Conservation (phyloP, 202 grass and related monocot species). For the Thinopyrum obtusiflorum region DNA sequence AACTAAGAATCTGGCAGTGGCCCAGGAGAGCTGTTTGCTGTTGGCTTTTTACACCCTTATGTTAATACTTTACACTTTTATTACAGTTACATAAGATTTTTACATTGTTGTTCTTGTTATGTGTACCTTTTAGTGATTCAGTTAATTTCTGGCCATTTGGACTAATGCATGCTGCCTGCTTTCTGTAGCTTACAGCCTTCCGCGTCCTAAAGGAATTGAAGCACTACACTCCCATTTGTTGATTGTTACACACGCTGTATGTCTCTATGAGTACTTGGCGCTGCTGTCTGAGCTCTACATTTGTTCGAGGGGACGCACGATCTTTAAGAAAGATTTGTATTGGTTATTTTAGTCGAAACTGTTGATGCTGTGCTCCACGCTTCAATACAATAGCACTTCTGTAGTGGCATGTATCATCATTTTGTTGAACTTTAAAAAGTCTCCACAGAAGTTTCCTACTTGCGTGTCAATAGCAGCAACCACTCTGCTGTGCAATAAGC, state of each 20-base stretch:
- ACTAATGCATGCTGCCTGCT: not conserved
- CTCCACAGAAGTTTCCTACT: not conserved
- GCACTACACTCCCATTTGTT: not conserved
- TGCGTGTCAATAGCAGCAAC: not conserved
- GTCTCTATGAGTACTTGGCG: not conserved
- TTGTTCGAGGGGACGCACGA: not conserved
- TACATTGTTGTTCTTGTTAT: not conserved
- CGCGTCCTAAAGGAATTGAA: not conserved
- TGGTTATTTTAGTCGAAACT: not conserved
- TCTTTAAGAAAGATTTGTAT: not conserved
- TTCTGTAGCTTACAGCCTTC: conserved; percentile 28
- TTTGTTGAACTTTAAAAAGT: not conserved
- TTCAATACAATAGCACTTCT: conserved; percentile 3
- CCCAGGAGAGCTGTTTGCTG: not conserved
- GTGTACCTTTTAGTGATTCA: not conserved
- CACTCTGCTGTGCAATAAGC: not conserved
- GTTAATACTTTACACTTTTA: too few species aligned
- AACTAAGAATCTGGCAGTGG: not conserved
- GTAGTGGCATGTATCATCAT: not conserved
- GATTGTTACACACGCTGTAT: conserved; percentile 2
- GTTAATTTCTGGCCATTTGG: not conserved
- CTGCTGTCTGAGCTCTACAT: conserved; percentile 6
- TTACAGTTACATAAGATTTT: not conserved
- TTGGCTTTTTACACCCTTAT: not conserved
- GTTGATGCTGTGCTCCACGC: not conserved